phyloP scores from a whole-genome alignment of 2,329 filamentous ascomycete species.

The Beauveria sp. region DNA sequence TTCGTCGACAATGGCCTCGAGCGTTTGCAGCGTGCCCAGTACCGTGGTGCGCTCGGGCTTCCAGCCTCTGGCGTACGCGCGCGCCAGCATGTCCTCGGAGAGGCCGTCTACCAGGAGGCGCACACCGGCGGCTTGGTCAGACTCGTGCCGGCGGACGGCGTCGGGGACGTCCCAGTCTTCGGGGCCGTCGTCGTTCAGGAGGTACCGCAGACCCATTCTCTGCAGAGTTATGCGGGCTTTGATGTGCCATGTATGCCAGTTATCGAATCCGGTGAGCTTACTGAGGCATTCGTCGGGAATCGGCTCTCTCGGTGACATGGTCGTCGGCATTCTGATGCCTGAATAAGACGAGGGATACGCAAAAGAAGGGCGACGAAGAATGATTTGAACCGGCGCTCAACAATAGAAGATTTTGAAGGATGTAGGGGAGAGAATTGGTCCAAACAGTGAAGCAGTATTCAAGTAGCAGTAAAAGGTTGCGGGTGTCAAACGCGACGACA shows the following conservation, averaged over 20 bases:
- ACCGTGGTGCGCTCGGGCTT: neutral
- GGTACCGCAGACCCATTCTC: neutral
- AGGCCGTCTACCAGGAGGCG: neutral
- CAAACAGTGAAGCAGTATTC: neutral
- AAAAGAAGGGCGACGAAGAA: neutral
- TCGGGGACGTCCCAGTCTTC: neutral
- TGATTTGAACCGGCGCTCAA: too few relatives aligned
- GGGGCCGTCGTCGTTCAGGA: neutral
- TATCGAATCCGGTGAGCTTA: neutral
- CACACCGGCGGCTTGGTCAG: neutral
- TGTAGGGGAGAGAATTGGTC: neutral
- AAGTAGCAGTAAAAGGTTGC: neutral
- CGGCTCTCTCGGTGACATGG: neutral
- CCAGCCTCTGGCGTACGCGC: neutral
- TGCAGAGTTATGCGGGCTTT: neutral
- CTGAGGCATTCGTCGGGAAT: neutral
- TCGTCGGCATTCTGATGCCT: neutral
- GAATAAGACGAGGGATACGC: neutral
- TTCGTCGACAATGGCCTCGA: neutral
- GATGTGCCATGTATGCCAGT: slow-evolving; percentile 2
- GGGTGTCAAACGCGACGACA: neutral
- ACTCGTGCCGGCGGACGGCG: neutral
- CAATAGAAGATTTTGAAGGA: too few relatives aligned
- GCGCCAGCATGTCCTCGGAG: neutral
- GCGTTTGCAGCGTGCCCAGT: neutral